phyloP scores from a whole-genome alignment of 2,329 filamentous ascomycete genomes.

The Cladobotryum mycophilum region DNA sequence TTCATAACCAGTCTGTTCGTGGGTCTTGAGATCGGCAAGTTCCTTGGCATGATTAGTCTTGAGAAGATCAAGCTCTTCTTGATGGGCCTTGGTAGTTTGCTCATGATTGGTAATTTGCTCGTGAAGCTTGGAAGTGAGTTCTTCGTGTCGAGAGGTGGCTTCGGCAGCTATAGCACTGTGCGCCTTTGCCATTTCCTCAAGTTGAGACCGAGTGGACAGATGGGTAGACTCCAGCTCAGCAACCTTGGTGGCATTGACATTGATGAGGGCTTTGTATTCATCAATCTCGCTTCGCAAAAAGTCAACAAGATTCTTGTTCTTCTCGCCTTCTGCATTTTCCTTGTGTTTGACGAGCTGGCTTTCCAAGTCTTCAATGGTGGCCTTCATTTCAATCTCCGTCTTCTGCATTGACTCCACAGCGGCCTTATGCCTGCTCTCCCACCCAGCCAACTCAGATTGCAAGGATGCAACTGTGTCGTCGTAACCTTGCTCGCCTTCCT shows the following conservation, averaged over 20 bases:
- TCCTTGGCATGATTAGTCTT: conserved; percentile 45
- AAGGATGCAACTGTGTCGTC: conserved; percentile 58
- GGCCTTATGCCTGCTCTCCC: conserved; percentile 69
- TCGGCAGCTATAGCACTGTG: conserved; percentile 43
- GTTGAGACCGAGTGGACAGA: conserved; percentile 55
- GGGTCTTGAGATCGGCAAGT: conserved; percentile 41
- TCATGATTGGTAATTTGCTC: conserved; percentile 56
- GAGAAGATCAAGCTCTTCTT: conserved; percentile 45
- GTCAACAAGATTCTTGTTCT: conserved; percentile 54
- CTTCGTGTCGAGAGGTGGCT: conserved; percentile 40
- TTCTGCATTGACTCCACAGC: conserved; percentile 64
- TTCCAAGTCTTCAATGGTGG: conserved; percentile 70
- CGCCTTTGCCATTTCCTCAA: conserved; percentile 59
- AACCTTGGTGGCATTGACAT: conserved; percentile 62
- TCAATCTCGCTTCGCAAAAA: conserved; percentile 69
- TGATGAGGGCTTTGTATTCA: conserved; percentile 70
- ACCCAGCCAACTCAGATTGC: conserved; percentile 63
- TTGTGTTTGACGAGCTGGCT: conserved; percentile 35
- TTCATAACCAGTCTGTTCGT: conserved; percentile 51
- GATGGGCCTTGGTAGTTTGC: conserved; percentile 47
- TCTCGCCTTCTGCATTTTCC: conserved; percentile 31
- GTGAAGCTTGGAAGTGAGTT: conserved; percentile 48
- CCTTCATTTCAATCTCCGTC: conserved; percentile 66
- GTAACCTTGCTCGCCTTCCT: conserved; percentile 32
- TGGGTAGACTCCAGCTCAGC: conserved; percentile 69